Conservation (phyloP, 1,139 yeast genomes). For the Yamadazyma conglobata region DNA sequence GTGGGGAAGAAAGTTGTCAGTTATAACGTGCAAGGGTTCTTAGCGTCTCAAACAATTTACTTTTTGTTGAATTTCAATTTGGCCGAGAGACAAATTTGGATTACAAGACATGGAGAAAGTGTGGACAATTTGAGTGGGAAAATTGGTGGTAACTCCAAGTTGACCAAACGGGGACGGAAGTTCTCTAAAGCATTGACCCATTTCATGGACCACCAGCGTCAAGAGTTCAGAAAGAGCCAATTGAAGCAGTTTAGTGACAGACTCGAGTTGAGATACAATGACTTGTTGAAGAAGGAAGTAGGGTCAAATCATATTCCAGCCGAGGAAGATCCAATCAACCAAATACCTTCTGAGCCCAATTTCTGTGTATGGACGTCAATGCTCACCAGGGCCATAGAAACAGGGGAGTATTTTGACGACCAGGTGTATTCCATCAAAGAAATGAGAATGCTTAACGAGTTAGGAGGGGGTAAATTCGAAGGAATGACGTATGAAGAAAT, state of each 20-base stretch:
- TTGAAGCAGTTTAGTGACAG: conserved; percentile 48
- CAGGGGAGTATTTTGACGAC: conserved; percentile 72
- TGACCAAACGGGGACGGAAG: conserved; percentile 75
- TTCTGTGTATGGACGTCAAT: conserved; percentile 94
- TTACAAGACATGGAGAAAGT: conserved; percentile 92
- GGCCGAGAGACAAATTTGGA: conserved; percentile 90
- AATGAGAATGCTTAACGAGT: conserved; percentile 89
- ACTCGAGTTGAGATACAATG: conserved; percentile 39
- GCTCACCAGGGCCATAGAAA: conserved; percentile 73
- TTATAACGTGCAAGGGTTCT: conserved; percentile 84
- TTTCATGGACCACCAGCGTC: conserved; percentile 72
- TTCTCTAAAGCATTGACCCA: conserved; percentile 69
- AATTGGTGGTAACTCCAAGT: conserved; percentile 85
- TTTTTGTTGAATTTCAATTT: conserved; percentile 87
- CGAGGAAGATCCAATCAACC: conserved; percentile 21
- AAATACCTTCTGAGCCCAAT: conserved; percentile 56
- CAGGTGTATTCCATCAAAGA: conserved; percentile 76
- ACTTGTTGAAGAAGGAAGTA: conserved; percentile 24
- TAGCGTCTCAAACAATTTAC: conserved; percentile 91
- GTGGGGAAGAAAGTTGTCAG: conserved; percentile 94
- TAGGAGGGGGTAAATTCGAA: conserved; percentile 89
- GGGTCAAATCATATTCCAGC: conserved; percentile 16
- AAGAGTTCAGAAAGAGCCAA: conserved; percentile 65
- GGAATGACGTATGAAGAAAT: conserved; percentile 89
- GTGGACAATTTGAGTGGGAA: conserved; percentile 78